Percentiles rank a stretch among this genome's conserved stretches.
Conservation (phyloP, 148 eudicot species). For the Selenicereus undatus region DNA sequence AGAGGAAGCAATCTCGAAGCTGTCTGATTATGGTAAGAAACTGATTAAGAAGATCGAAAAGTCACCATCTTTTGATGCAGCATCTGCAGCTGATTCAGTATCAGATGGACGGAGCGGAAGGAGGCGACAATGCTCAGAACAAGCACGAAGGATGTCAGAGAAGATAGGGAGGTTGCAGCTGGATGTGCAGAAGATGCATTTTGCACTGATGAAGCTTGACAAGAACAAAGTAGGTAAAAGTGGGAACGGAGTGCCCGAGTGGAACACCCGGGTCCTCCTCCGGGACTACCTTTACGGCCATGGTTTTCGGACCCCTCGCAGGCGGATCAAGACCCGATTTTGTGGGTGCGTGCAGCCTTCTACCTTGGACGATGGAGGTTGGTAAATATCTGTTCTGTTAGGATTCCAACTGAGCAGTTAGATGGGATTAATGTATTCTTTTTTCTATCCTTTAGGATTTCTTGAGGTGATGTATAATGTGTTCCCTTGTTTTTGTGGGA, state of each 20-base stretch:
- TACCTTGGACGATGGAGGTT: constrained; percentile 52
- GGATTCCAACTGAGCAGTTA: neutral
- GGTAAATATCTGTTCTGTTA: neutral
- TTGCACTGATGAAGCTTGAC: constrained; percentile 58
- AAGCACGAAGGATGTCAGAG: constrained; percentile 73
- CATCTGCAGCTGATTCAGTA: constrained; percentile 34
- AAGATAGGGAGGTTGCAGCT: constrained; percentile 79
- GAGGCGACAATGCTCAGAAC: constrained; percentile 56
- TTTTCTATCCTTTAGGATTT: neutral
- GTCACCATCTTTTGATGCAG: constrained; percentile 34
- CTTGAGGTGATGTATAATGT: neutral
- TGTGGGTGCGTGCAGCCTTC: constrained; percentile 77
- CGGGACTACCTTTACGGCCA: constrained; percentile 66
- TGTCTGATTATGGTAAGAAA: constrained; percentile 60
- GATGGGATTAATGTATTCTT: neutral
- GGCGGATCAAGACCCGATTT: constrained; percentile 51
- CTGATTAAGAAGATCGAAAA: constrained; percentile 60
- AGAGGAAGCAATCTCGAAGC: constrained; percentile 53
- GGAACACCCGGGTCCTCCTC: constrained; percentile 49
- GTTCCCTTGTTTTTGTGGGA: neutral
- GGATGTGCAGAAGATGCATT: constrained; percentile 81
- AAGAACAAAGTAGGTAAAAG: constrained; percentile 41
- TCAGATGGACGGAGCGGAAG: constrained; percentile 45
- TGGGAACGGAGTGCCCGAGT: constrained; percentile 39
- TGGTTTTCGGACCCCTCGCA: constrained; percentile 39